Percentiles rank a stretch among this genome's conserved stretches.
These are phyloP conservation scores for Brettanomyces nanus DNA, from an alignment of 805 yeast genomes.

Conservation along the genomic window DNA sequence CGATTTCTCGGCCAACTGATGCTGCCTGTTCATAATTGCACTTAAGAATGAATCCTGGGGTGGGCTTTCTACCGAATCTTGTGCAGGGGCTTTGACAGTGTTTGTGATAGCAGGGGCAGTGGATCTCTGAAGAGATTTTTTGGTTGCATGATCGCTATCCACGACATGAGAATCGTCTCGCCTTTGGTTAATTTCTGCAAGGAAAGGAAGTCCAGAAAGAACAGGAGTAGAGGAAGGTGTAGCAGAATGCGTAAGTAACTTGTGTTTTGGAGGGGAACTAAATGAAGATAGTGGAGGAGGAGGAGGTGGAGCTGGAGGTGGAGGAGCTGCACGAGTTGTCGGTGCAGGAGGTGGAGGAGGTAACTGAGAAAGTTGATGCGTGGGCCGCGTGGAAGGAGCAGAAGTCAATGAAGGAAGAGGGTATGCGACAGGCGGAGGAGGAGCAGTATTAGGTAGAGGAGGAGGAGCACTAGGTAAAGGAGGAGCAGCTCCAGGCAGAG, in stretches of 20 bases:
- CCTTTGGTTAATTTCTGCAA: constrained; percentile 49
- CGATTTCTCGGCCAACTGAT: constrained; percentile 1
- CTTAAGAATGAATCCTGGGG: constrained; percentile 10
- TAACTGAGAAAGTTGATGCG: not conserved
- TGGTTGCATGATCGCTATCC: constrained; percentile 24
- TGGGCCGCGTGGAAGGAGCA: constrained; percentile 8
- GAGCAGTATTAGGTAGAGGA: not conserved
- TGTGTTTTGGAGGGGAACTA: constrained; percentile 23
- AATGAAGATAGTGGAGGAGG: constrained; percentile 17
- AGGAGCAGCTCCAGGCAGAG: not conserved
- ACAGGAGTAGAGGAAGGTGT: constrained; percentile 12
- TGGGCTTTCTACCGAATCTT: constrained; percentile 7
- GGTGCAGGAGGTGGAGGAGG: constrained; percentile 10
- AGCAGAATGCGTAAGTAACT: constrained; percentile 11
- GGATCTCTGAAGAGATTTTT: constrained; percentile 13
- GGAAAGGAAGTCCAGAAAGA: constrained; percentile 43
- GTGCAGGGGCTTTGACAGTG: constrained; percentile 10
- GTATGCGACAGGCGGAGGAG: not conserved
- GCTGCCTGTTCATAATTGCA: constrained; percentile 3
- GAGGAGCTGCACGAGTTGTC: constrained; percentile 7
- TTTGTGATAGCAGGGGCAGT: constrained; percentile 19
- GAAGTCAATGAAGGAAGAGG: constrained; percentile 14
- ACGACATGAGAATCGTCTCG: constrained; percentile 44
- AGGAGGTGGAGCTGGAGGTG: constrained; percentile 2
- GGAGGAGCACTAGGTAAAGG: not conserved